Percentiles rank a stretch among this genome's conserved stretches.
Evolutionary conservation across 441 rosid species (phyloP).

Genomic region (Omphalea diandra): DNA sequence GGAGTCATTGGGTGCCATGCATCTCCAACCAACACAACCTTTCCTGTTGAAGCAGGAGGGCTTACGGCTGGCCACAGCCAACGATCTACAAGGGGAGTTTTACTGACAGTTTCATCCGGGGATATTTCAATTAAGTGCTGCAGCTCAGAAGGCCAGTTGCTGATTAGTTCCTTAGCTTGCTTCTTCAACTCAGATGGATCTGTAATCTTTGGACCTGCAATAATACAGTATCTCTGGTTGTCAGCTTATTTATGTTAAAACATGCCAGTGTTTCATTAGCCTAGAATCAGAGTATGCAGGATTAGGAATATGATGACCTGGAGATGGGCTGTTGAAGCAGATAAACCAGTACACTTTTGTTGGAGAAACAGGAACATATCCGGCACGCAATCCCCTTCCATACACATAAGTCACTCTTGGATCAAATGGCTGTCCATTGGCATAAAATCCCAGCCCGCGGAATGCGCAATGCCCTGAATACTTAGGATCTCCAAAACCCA

Average conservation of each 20-base stretch:
- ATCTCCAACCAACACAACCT: slow-evolving; percentile 72
- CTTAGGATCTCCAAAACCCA: slow-evolving; percentile 79
- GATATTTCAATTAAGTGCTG: slow-evolving; percentile 54
- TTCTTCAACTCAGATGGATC: slow-evolving; percentile 63
- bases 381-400: slow-evolving; percentile 82
- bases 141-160: slow-evolving; percentile 67
- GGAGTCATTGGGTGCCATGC: slow-evolving; percentile 99
- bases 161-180: slow-evolving; percentile 61
- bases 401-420: slow-evolving; percentile 64
- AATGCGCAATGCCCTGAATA: slow-evolving; percentile 78
- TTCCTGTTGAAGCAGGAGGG: slow-evolving; percentile 66
- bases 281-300: not conserved
- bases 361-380: slow-evolving; percentile 75
- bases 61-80: slow-evolving; percentile 78
- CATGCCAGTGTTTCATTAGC: not conserved
- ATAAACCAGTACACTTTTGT: slow-evolving; percentile 90
- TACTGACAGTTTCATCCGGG: slow-evolving; percentile 70
- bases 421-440: slow-evolving; percentile 70
- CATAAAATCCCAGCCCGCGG: slow-evolving; percentile 70
- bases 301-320: slow-evolving; percentile 43
- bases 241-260: not conserved
- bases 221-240: not conserved
- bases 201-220: slow-evolving; percentile 66
- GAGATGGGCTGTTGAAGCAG: slow-evolving; percentile 77
- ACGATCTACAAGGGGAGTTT: slow-evolving; percentile 77